Evolutionary conservation across 495 filamentous ascomycete species (phyloP), one percentile per base, ranked within the genome.

Genomic region (Patellaria atrata): DNA sequence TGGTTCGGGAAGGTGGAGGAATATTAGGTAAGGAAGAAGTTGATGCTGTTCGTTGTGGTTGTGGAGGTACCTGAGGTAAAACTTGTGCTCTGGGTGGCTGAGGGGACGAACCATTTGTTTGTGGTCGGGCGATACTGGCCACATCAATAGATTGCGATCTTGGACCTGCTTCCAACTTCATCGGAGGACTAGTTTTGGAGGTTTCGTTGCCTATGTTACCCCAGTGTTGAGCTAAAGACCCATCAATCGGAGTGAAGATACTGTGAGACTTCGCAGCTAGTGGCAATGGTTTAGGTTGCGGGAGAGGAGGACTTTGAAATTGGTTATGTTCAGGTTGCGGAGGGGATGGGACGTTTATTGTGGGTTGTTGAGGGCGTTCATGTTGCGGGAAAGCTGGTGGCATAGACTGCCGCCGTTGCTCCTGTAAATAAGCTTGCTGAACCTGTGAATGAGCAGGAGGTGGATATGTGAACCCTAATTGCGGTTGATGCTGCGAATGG

Each of bases 161-260:
- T 27, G 56, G 48, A 22, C 36, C 58, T 21, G 32, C 61, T 30
- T 65, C 55, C n/a, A 10, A 42, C 33, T 57, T 63, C 37, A 50
- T 63, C 54, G 34, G 48, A 33, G 47, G 31, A n/a, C n/a, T n/a
- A n/a, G n/a, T n/a, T n/a, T n/a, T n/a, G n/a, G n/a, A n/a, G 17
- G 27, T 41, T 30, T 59, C 55, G n/a, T 35, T 38, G 30, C 62
- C 67, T 40, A 39, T 65, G 43, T 51, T 62, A 25, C 80, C 82
- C 51, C 89, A 79, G 57, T 93, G 83, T 35, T 83, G 79, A 10
- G 80, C 80, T 15, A 94, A 62, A 42, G 76, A 82, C 51, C 93
- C 87, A 45, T 94, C 89, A 37, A 96, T 92, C 1, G 89, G 89
- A 1, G 89, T 97, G 48, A 94, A 96, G 34, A 96, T 96, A 55